phyloP scores from a whole-genome alignment of 208 protist genomes.

The Acanthamoeba castellanii region DNA sequence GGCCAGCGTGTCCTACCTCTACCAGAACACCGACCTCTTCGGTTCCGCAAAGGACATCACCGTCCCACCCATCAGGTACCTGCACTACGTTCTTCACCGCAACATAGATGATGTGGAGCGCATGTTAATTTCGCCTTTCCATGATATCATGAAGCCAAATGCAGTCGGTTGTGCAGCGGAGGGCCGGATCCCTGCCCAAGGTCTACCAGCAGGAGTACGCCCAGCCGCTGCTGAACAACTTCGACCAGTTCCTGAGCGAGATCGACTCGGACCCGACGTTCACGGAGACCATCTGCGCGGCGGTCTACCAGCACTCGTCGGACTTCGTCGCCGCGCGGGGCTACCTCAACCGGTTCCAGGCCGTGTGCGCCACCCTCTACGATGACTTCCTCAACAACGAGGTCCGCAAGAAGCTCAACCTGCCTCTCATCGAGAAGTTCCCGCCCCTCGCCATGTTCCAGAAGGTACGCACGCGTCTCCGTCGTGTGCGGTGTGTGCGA shows the following conservation, averaged over 20 bases:
- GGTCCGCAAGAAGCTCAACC: background rate
- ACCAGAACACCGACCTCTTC: constrained; percentile 14
- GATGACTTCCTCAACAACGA: constrained; percentile 9
- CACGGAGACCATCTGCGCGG: background rate
- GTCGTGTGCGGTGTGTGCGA: background rate
- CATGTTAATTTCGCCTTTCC: no score
- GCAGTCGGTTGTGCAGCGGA: background rate
- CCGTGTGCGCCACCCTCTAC: constrained; percentile 24
- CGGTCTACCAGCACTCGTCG: background rate
- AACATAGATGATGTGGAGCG: no score
- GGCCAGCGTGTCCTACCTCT: background rate
- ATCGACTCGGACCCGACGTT: background rate
- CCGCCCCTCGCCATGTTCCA: constrained; percentile 21
- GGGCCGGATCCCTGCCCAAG: background rate
- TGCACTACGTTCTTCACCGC: no score
- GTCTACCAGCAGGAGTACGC: background rate
- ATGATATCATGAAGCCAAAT: background rate
- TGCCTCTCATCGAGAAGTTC: constrained; percentile 1
- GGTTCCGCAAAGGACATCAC: background rate
- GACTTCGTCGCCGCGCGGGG: background rate
- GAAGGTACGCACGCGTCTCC: background rate
- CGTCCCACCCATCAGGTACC: background rate
- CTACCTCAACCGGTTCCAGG: constrained; percentile 26
- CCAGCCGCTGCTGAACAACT: background rate
- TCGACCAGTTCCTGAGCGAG: background rate